Evolutionary conservation across 1,284 basidiomycete genomes (phyloP).

Genomic region (Boletus holoroseus): DNA sequence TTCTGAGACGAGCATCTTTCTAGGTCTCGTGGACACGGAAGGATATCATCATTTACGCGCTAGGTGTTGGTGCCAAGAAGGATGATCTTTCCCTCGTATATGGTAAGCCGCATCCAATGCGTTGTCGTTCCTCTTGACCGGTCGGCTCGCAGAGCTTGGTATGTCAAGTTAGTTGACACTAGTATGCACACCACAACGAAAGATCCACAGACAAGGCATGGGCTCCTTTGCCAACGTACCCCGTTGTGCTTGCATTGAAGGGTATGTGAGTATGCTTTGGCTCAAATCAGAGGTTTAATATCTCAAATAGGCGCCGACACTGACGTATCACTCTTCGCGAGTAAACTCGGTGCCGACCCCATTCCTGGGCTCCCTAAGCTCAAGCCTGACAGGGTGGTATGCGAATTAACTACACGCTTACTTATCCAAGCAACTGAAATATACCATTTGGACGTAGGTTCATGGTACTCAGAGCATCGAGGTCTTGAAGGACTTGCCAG

Average conservation of each 20-base stretch:
- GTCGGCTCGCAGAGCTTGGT: slow-evolving; percentile 30
- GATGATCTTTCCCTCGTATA: slow-evolving; percentile 31
- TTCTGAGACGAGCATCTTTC: background rate
- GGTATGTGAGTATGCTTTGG: slow-evolving; percentile 31
- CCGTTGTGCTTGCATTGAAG: slow-evolving; percentile 52
- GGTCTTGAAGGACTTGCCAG: slow-evolving; percentile 62
- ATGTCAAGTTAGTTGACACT: slow-evolving; percentile 5
- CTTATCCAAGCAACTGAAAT: background rate
- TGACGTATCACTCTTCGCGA: slow-evolving; percentile 63
- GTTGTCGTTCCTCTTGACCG: background rate
- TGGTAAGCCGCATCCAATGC: slow-evolving; percentile 15
- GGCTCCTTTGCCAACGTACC: slow-evolving; percentile 52
- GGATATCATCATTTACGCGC: slow-evolving; percentile 29
- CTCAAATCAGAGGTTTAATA: background rate
- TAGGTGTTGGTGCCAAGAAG: slow-evolving; percentile 31
- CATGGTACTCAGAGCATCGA: slow-evolving; percentile 73
- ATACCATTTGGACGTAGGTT: slow-evolving; percentile 40
- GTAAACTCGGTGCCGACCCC: slow-evolving; percentile 40
- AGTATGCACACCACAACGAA: background rate
- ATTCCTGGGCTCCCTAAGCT: slow-evolving; percentile 62
- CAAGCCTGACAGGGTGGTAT: slow-evolving; percentile 59
- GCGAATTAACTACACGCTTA: slow-evolving; percentile 19
- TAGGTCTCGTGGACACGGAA: slow-evolving; percentile 34
- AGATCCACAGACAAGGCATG: slow-evolving; percentile 41
- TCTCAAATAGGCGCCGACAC: slow-evolving; percentile 41